Conservation (phyloP, 148 eudicot genomes). For the Vaccinium myrtillus region DNA sequence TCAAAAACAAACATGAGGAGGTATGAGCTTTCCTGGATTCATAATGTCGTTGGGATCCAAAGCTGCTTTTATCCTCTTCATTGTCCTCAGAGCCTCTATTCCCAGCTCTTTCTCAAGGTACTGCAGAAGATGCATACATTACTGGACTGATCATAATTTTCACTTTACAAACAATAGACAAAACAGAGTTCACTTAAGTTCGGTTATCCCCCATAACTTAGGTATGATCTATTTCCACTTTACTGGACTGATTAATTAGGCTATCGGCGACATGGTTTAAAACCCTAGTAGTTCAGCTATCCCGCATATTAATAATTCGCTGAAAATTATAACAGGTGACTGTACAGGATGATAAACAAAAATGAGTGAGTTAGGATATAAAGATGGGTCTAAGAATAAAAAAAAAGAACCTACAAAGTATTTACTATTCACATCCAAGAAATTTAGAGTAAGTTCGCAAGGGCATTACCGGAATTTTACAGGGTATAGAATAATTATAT, state of each 20-base stretch:
- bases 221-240: no score
- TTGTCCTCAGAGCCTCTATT: conserved; percentile 75
- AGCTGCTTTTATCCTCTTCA: conserved; percentile 84
- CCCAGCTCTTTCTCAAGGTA: conserved; percentile 94
- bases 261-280: not conserved
- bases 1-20: conserved; percentile 89
- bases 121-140: conserved; percentile 30
- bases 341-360: not conserved
- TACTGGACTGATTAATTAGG: not conserved
- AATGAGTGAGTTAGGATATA: not conserved
- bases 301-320: not conserved
- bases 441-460: no score
- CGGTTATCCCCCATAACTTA: no score
- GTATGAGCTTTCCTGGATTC: conserved; percentile 97
- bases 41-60: conserved; percentile 86
- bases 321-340: not conserved
- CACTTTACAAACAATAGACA: no score
- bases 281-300: not conserved
- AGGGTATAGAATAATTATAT: no score
- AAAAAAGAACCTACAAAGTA: not conserved
- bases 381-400: not conserved
- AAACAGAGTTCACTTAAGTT: not conserved
- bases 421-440: no score
- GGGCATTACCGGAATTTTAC: no score
- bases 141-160: not conserved